These are phyloP conservation scores for Saraca asoca DNA, from an alignment of 331 rosid genomes.

Conservation along the genomic window DNA sequence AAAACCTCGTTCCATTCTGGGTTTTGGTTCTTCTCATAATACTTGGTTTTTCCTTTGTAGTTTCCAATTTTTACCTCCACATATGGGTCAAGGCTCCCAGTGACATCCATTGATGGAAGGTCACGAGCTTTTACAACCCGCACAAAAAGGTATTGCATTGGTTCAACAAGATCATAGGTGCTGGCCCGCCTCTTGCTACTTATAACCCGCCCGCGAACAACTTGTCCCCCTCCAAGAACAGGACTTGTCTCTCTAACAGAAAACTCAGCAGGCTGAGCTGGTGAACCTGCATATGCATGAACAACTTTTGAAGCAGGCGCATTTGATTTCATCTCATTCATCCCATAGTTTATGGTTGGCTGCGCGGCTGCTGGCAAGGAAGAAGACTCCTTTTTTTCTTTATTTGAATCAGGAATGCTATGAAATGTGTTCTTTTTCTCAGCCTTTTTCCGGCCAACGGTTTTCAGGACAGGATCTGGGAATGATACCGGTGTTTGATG, in stretches of 20 bases:
- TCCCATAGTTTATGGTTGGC: conserved; percentile 35
- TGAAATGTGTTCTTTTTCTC: conserved; percentile 46
- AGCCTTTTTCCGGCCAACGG: conserved; percentile 36
- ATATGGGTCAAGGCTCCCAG: conserved; percentile 40
- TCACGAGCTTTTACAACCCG: conserved; percentile 48
- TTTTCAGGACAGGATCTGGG: conserved; percentile 21
- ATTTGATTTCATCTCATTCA: conserved; percentile 47
- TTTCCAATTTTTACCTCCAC: conserved; percentile 47
- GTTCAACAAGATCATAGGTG: conserved; percentile 81
- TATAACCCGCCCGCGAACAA: conserved; percentile 56
- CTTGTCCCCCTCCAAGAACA: conserved; percentile 68
- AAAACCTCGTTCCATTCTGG: conserved; percentile 60
- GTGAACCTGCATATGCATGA: conserved; percentile 38
- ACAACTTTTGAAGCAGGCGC: conserved; percentile 36
- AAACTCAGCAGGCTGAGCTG: conserved; percentile 44
- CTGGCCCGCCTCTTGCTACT: conserved; percentile 46
- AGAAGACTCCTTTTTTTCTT: conserved; percentile 21
- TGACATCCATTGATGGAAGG: conserved; percentile 41
- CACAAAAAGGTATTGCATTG: conserved; percentile 73
- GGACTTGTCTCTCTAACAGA: conserved; percentile 73
- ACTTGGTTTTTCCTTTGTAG: conserved; percentile 46
- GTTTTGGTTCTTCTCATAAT: conserved; percentile 44
- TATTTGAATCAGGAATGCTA: conserved; percentile 44
- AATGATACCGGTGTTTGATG: conserved; percentile 18
- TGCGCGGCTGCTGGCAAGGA: conserved; percentile 18